Percentiles rank a stretch among this genome's conserved stretches.
These are phyloP conservation scores for Syzygium syzygioides DNA, from an alignment of 441 rosid species.

Conservation along the genomic window DNA sequence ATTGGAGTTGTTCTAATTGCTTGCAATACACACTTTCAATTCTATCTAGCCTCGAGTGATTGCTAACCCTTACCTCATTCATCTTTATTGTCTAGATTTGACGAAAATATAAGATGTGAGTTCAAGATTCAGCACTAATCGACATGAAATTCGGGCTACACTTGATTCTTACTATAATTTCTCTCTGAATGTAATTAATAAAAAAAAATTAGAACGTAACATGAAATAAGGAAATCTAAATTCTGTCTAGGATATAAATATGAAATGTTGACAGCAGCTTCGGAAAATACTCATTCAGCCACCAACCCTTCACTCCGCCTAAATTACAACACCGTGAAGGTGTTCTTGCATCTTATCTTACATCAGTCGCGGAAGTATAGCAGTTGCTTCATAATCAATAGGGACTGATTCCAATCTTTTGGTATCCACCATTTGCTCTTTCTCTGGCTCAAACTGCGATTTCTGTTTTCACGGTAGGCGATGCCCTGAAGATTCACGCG, in stretches of 20 bases:
- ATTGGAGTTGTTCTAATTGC: background rate
- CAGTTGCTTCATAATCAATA: background rate
- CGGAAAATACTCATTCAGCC: background rate
- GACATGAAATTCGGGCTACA: background rate
- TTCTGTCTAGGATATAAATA: accelerated
- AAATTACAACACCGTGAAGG: background rate
- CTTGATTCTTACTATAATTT: background rate
- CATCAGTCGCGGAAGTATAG: background rate
- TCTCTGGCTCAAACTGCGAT: too few relatives aligned
- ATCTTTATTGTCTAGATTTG: background rate
- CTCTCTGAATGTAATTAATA: background rate
- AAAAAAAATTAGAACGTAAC: background rate
- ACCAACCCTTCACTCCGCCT: background rate
- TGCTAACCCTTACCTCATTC: background rate
- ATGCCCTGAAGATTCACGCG: constrained; percentile 45
- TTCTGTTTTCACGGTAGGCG: constrained; percentile 16
- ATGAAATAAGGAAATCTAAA: background rate
- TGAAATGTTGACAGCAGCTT: background rate
- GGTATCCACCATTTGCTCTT: too few relatives aligned
- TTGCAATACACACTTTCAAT: background rate
- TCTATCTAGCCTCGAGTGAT: accelerated
- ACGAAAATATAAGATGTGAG: background rate
- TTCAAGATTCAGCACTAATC: background rate
- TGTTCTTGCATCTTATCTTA: background rate
- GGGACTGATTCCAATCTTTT: too few relatives aligned